Base-by-base conservation (phyloP, 305 asterid genomes). In the Solanum chacoense region DNA sequence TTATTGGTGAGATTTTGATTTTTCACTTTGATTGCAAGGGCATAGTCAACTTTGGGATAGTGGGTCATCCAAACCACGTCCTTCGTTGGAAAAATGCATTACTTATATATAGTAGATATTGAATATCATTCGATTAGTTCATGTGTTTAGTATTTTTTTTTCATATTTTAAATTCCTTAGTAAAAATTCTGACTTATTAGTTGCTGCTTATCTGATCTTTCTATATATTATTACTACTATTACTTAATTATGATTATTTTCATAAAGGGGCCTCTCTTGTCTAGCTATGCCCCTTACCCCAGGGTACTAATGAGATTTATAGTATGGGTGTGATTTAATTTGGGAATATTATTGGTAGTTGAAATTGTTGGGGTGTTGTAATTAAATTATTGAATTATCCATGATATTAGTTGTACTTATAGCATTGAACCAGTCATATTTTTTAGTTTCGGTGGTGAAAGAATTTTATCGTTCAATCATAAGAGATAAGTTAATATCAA, bases 61-160 rank as follows among this genome's bases (percentile, higher is more conserved):
- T 2, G 24, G 16, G 3, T 65, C 31, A 65, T 65, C 1, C 12
- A 6, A 65, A 65, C 1, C 11, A 45, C 0, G 1, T 20, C 11
- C 2, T 55, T 20, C 26, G 0, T 0, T 0, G 2, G 4, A 55
- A 55, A 55, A 7, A 3, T 55, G n/a, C 14, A 65, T 24, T 65
- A 10, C 6, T 65, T 65, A n/a, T 65, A 65, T n/a, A 65, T 9
- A n/a, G 0, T n/a, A 65, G 0, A 65, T n/a, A 16, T 16, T 50
- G 14, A 4, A 65, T 9, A 2, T 65, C 29, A 22, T 10, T 65
- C 16, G 0, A 9, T 65, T 65, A n/a, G 3, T 65, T 65, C 13
- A 9, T 65, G 11, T 65, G 11, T 65, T 65, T 65, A 6, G 22
- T 50, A 63, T 2, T 38, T 3, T 38, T 55, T 10, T 1, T 63